Evolutionary conservation across 2,329 filamentous ascomycete species (phyloP).

Genomic region (Aspergillus luchuensis): DNA sequence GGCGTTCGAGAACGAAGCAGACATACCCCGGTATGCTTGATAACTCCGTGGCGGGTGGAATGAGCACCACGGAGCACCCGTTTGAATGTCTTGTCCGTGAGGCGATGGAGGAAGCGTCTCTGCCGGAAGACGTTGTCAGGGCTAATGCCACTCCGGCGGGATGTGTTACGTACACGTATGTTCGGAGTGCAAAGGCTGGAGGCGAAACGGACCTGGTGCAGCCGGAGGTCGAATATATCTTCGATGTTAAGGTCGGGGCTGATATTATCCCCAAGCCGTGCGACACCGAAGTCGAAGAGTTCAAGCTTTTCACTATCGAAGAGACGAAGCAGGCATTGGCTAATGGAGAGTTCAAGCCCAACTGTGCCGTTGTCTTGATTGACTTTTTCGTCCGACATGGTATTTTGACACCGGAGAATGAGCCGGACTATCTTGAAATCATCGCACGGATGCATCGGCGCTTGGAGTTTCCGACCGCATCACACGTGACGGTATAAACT

Average conservation of each 20-base stretch:
- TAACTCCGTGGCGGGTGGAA: conserved; percentile 87
- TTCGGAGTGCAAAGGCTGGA: conserved; percentile 73
- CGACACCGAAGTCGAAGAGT: conserved; percentile 87
- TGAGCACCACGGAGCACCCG: conserved; percentile 77
- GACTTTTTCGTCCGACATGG: conserved; percentile 90
- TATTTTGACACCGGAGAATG: conserved; percentile 75
- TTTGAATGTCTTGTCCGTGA: conserved; percentile 84
- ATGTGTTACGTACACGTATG: conserved; percentile 80
- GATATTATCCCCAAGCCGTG: conserved; percentile 72
- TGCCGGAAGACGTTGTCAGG: conserved; percentile 71
- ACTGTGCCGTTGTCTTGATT: conserved; percentile 79
- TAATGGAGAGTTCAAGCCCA: conserved; percentile 83
- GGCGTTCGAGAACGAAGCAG: conserved; percentile 73
- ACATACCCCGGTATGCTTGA: conserved; percentile 92
- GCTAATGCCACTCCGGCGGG: conserved; percentile 62
- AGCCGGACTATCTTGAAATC: conserved; percentile 77
- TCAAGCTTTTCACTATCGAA: conserved; percentile 75
- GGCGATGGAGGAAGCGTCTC: conserved; percentile 81
- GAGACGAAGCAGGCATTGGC: conserved; percentile 71
- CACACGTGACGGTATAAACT: conserved; percentile 23
- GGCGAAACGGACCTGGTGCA: conserved; percentile 82
- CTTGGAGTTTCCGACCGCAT: conserved; percentile 75
- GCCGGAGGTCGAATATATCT: conserved; percentile 89
- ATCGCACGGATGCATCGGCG: conserved; percentile 72
- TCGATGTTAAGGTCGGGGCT: conserved; percentile 76